Evolutionary conservation across 352 stramenopile genomes (phyloP), one percentile per base, ranked within the genome.

Genomic region (Globisporangium megalacanthum): DNA sequence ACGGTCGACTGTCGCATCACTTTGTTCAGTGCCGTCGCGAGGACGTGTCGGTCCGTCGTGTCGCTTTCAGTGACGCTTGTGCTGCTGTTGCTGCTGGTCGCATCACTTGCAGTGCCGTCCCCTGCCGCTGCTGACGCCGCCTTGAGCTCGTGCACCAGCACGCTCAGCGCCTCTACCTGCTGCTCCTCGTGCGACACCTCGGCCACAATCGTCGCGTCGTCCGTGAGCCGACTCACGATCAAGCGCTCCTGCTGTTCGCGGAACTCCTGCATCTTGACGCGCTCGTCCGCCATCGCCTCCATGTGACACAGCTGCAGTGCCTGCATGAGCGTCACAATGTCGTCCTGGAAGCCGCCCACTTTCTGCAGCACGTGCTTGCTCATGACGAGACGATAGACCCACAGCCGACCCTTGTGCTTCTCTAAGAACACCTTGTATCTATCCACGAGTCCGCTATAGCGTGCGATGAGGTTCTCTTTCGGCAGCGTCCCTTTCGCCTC

Each of bases 1-100:
- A 58, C 41, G 15, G 8, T 44, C 29, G 52, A 58, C 0, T 11
- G 10, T 6, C 41, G 52, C 17, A 58, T 50, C 25, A 58, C 41
- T n/a, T 58, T 58, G 41, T 33, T n/a, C 15, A 58, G 42, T 31
- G 52, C 41, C 7, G 4, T 45, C 42, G 13, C 37, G 41, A 51
- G 10, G 15, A 51, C 36, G 1, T 45, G 8, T 3, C 22, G 13
- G 22, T 57, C 31, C 6, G 39, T 20, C 11, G 10, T 13, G 35
- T 8, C 35, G 35, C 35, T 39, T 8, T 39, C 35, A 13, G 6
- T 8, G 35, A 5, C 7, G 35, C 35, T 39, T 8, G 35, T 13
- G 35, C 35, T 39, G 7, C 1, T 13, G 39, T 3, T 25, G 35
- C 10, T 39, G 10, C 35, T 13, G 10, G 6, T 39, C 35, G 10